These are phyloP conservation scores for Metschnikowia aberdeeniae DNA, from an alignment of 805 yeast species.

Conservation along the genomic window DNA sequence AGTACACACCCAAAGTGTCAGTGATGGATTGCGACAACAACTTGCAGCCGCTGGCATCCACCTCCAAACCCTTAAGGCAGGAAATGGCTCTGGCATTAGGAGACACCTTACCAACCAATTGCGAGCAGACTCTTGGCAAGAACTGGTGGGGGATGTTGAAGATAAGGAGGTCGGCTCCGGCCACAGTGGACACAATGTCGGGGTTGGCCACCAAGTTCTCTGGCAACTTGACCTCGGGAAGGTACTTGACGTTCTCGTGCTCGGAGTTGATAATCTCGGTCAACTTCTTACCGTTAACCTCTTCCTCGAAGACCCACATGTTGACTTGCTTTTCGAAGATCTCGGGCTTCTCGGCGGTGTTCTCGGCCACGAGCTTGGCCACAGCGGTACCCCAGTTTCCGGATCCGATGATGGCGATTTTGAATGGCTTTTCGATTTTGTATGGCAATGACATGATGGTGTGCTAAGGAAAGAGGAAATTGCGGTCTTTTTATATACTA, in stretches of 20 bases:
- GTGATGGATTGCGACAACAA: conserved; percentile 42
- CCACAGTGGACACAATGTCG: conserved; percentile 33
- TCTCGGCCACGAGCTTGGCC: conserved; percentile 44
- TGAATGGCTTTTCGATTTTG: conserved; percentile 31
- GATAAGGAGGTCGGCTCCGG: conserved; percentile 40
- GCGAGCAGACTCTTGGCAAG: conserved; percentile 36
- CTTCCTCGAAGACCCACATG: conserved; percentile 46
- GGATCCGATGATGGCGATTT: conserved; percentile 41
- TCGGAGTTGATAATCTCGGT: conserved; percentile 41
- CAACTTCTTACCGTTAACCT: conserved; percentile 38
- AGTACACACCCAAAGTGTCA: conserved; percentile 40
- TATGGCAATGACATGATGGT: conserved; percentile 27
- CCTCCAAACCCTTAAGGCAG: conserved; percentile 45
- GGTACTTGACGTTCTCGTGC: conserved; percentile 43
- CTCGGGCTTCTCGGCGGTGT: conserved; percentile 36
- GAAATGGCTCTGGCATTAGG: conserved; percentile 41
- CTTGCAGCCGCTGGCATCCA: conserved; percentile 39
- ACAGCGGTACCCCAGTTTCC: conserved; percentile 49
- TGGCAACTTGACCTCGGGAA: conserved; percentile 42
- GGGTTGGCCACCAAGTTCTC: conserved; percentile 39
- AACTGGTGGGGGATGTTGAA: conserved; percentile 47
- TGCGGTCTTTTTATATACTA: conserved; percentile 9
- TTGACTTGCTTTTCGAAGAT: conserved; percentile 35
- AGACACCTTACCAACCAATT: conserved; percentile 37
- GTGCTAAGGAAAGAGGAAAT: background rate